Base-by-base conservation (phyloP, 2,329 filamentous ascomycete genomes). In the Botrytis cinerea region DNA sequence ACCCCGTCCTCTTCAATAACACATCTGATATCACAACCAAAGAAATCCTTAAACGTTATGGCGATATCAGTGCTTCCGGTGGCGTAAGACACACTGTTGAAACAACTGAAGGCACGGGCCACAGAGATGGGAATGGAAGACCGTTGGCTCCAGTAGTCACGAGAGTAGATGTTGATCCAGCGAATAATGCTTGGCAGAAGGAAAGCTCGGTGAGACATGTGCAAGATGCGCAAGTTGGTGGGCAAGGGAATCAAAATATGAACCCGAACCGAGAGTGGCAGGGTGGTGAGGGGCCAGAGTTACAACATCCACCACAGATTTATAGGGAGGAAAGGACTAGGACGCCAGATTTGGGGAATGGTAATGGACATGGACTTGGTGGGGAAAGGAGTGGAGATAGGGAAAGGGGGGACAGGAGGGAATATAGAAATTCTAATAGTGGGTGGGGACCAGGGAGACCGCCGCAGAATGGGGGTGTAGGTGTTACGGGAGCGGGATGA, bases 11-110 rank as follows among this genome's bases (percentile, higher is more conserved):
- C 70, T 95, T 97, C 83, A 93, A 91, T 81, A 92, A 90, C 79
- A 91, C 88, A 76, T 91, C 92, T 63, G 95, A 99, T 74, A 91
- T 98, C 75, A 98, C 95, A 1, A 97, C 95, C 9, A 99, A 99
- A 82, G 96, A 99, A 80, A 98, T 99, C 72, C 87, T 99, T 70
- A 97, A 95, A 82, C 90, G 94, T 73, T 98, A 97, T 83, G 94
- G 94, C 68, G 93, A 97, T 80, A 91, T 96, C 75, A 83, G 84
- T 72, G 79, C 81, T 0, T 84, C 81, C 74, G 82, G 83, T 20
- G 85, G 86, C 10, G 84, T 86, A 61, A 84, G 90, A 84, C 83
- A 92, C 85, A 84, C 88, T 84, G 83, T 85, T 82, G 88, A 90
- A 83, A 83, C 87, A 79, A 84, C 86, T 81, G 86, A 90, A 80